Conservation (phyloP, 306 rosid genomes). For the Citrullus amarus region DNA sequence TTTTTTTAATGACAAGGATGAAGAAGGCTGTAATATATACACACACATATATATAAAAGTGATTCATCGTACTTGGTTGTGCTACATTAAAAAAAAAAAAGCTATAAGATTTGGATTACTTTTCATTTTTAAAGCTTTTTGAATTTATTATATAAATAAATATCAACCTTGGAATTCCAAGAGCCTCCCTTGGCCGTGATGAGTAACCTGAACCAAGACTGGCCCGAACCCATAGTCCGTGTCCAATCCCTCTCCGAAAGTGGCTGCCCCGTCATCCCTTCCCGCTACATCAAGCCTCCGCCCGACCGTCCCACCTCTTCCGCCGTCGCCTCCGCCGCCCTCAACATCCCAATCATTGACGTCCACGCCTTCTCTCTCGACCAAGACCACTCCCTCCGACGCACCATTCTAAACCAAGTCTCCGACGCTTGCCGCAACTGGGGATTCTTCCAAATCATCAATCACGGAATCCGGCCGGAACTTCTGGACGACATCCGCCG, state of each 20-base stretch:
- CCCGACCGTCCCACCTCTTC: constrained; percentile 25
- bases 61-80: neutral
- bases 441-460: constrained; percentile 68
- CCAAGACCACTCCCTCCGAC: neutral
- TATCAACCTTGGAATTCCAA: constrained; percentile 12
- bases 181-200: constrained; percentile 3
- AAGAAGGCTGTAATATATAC: neutral
- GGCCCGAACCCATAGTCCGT: constrained; percentile 85
- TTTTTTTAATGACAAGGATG: too few species aligned
- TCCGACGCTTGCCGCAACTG: constrained; percentile 53
- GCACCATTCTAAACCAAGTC: constrained; percentile 19
- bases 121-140: neutral
- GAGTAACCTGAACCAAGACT: constrained; percentile 30
- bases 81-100: neutral
- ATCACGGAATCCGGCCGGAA: constrained; percentile 47
- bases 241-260: constrained; percentile 69
- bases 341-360: constrained; percentile 65
- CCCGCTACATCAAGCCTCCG: constrained; percentile 56
- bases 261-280: constrained; percentile 32
- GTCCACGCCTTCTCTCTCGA: constrained; percentile 16
- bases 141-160: neutral
- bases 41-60: neutral
- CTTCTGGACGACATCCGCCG: constrained; percentile 38
- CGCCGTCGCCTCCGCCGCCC: neutral
- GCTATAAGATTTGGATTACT: neutral